phyloP scores from a whole-genome alignment of 192 early-diverging fungal species.

The Gamsiella multidivaricata region DNA sequence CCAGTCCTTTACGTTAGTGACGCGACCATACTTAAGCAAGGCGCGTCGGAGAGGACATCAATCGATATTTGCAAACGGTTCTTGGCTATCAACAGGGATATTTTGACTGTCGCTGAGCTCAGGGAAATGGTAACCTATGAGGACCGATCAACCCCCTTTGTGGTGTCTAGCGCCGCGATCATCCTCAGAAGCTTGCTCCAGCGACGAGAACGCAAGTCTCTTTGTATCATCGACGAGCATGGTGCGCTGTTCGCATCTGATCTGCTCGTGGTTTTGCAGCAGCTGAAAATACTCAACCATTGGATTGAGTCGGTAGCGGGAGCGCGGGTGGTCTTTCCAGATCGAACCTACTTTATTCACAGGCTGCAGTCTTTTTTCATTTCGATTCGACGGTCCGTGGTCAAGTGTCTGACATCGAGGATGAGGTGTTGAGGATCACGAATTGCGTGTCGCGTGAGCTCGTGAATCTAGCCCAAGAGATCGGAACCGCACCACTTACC shows the following conservation, averaged over 20 bases:
- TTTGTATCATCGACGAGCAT: slow-evolving; percentile 4
- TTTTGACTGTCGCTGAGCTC: neutral
- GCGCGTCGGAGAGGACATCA: no score
- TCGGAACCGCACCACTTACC: slow-evolving; percentile 7
- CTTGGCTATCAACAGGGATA: no score
- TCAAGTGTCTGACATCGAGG: neutral
- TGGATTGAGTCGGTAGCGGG: neutral
- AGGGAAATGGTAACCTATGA: no score
- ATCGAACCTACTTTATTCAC: slow-evolving; percentile 10
- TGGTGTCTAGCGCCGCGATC: neutral
- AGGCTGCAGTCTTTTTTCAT: neutral
- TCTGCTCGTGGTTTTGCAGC: neutral
- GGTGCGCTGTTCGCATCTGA: neutral
- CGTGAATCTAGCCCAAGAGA: no score
- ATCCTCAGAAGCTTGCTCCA: neutral
- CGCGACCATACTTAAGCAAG: no score
- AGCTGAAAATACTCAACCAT: neutral
- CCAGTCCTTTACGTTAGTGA: neutral
- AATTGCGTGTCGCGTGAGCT: slow-evolving; percentile 34
- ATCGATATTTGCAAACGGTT: neutral
- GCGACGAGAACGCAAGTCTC: neutral
- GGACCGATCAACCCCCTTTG: no score
- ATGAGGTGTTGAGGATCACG: slow-evolving; percentile 13
- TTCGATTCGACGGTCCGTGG: neutral
- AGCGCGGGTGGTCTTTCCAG: neutral